Percentiles rank a stretch among this genome's conserved stretches.
phyloP scores from a whole-genome alignment of 306 rosid genomes.

The Sophora flavescens region DNA sequence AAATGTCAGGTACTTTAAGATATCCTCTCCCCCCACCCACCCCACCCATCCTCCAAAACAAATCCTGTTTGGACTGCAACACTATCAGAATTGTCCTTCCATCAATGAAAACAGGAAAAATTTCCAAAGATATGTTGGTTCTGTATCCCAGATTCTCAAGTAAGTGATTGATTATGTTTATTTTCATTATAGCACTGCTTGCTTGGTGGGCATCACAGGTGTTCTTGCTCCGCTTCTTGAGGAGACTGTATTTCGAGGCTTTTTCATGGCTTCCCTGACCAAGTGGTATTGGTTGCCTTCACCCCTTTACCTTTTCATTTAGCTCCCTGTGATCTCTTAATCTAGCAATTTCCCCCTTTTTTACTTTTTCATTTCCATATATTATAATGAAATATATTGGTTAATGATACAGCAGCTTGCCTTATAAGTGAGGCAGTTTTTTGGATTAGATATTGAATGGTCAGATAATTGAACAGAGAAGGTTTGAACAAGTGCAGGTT shows the following conservation, averaged over 20 bases:
- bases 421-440: not conserved
- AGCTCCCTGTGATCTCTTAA: constrained; percentile 6
- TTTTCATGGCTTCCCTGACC: constrained; percentile 88
- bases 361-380: not conserved
- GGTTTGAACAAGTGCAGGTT: constrained; percentile 14
- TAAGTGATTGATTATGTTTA: constrained; percentile 27
- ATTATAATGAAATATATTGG: constrained; percentile 23
- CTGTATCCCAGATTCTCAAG: constrained; percentile 18
- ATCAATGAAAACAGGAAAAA: not conserved
- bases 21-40: not conserved
- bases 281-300: constrained; percentile 69
- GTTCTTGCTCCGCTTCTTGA: constrained; percentile 96
- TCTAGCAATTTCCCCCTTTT: not conserved
- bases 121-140: constrained; percentile 19
- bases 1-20: constrained; percentile 70
- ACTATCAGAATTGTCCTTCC: not conserved
- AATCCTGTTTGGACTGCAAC: not conserved
- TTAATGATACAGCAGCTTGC: constrained; percentile 9
- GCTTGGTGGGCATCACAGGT: constrained; percentile 89
- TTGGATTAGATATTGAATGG: constrained; percentile 20
- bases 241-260: constrained; percentile 92
- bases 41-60: not conserved
- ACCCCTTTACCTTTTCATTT: constrained; percentile 16
- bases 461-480: constrained; percentile 24
- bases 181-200: constrained; percentile 81